Evolutionary conservation across 75 land plant genomes (phyloP).

Genomic region (Sequoiadendron giganteum): DNA sequence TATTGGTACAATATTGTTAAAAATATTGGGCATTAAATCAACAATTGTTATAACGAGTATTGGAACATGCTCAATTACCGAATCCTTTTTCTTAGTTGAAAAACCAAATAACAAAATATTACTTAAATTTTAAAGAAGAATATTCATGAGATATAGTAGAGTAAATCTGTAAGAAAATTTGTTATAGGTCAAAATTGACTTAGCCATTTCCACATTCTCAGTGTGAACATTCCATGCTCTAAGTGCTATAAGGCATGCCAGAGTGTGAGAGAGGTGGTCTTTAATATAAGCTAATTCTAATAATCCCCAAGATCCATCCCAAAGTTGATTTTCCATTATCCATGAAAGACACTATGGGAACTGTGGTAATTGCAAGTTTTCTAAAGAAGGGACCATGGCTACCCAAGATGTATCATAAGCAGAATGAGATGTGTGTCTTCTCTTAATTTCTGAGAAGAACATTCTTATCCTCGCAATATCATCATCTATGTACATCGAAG

Average conservation of each 20-base stretch:
- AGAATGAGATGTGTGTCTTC: constrained; percentile 31
- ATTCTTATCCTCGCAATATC: neutral
- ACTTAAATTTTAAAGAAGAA: no score
- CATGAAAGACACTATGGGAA: constrained; percentile 32
- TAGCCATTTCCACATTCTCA: constrained; percentile 49
- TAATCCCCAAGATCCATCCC: no score
- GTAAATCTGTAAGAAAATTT: no score
- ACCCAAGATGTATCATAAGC: constrained; percentile 21
- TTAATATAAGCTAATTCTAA: constrained; percentile 16
- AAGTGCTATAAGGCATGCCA: constrained; percentile 69
- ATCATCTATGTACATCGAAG: neutral
- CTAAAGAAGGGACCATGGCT: constrained; percentile 60
- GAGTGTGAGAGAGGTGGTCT: constrained; percentile 46
- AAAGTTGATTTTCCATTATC: no score
- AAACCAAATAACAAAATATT: no score
- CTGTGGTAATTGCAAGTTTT: constrained; percentile 35
- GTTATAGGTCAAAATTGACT: neutral
- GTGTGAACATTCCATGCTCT: constrained; percentile 62
- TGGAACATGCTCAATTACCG: no score
- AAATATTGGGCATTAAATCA: no score
- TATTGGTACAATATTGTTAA: no score
- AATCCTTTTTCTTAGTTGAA: no score
- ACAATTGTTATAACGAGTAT: no score
- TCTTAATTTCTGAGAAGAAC: neutral
- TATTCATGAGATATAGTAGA: no score